A percentile compares a stretch with the other conserved stretches of the same genome.
These are phyloP conservation scores for Carpinus fangiana DNA, from an alignment of 306 rosid genomes.

Conservation along the genomic window DNA sequence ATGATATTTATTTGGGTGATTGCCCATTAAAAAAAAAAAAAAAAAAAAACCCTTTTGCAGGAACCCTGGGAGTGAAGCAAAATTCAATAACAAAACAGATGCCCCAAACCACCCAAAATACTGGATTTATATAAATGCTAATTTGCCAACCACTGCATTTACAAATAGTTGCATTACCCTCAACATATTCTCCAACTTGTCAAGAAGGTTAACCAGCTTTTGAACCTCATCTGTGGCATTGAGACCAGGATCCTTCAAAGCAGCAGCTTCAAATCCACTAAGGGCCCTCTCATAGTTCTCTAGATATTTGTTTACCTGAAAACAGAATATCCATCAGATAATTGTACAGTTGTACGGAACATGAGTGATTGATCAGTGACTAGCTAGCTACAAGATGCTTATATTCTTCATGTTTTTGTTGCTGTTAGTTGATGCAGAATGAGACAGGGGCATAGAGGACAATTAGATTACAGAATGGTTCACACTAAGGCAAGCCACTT, in stretches of 20 bases:
- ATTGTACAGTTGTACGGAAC: not conserved
- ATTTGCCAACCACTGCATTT: constrained; percentile 8
- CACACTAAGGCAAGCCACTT: no score
- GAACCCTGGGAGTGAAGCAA: not conserved
- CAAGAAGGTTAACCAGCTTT: constrained; percentile 81
- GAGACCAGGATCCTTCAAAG: constrained; percentile 91
- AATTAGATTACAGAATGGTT: no score
- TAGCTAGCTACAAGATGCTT: not conserved
- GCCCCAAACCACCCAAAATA: constrained; percentile 2
- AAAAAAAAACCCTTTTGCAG: no score
- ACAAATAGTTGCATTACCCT: constrained; percentile 52
- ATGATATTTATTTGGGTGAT: no score
- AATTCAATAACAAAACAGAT: not conserved
- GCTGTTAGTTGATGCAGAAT: not conserved
- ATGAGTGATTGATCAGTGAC: not conserved
- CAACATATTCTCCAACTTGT: constrained; percentile 72
- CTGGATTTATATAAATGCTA: constrained; percentile 26
- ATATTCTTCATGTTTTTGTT: not conserved
- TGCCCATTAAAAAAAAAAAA: no score
- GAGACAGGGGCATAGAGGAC: not conserved
- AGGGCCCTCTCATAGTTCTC: constrained; percentile 96
- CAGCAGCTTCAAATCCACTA: constrained; percentile 94
- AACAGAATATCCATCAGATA: constrained; percentile 6
- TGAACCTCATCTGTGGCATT: constrained; percentile 76
- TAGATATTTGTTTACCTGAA: constrained; percentile 77